Evolutionary conservation across 306 rosid species (phyloP), one percentile per base, ranked within the genome.

Genomic region (Vigna nakashimae): DNA sequence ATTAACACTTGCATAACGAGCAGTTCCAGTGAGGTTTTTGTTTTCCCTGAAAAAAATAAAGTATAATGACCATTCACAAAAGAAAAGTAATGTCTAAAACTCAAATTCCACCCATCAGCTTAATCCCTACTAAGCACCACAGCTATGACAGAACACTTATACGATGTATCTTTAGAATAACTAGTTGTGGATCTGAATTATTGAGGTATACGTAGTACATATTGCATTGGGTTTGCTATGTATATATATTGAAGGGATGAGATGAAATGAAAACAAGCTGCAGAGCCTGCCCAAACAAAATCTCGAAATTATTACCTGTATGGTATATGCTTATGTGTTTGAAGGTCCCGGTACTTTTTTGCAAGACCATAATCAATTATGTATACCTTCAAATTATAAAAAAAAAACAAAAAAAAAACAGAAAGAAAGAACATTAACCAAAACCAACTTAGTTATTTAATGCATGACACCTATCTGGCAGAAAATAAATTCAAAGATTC

Each of bases 21-120:
- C 99, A 66, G 99, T 95, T 82, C 99, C 99, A 5, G 99, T 95
- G 78, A 95, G 97, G 88, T 95, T 95, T 91, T 95, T 95, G 90
- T 95, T 92, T 91, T 95, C 99, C 82, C 99, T 95, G 92, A 66
- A 45, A 72, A 5, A 57, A 32, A 64, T 1, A 16, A 63, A 72
- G 28, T 11, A 30, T n/a, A 30, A 65, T 17, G 74, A 70, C 9
- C 48, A 75, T 69, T 49, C 30, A 70, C 20, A 13, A 34, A 49
- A 74, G 40, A 40, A 58, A 49, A 52, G 52, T 65, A 57, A 69
- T 69, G 18, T 20, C 59, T 16, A 78, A 17, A 69, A 24, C 36
- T 42, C 70, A 60, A 58, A 14, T 30, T 46, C 26, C 40, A n/a
- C 43, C 43, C 51, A 75, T 59, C 30, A 38, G 51, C 26, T 73